Percentiles rank a stretch among this genome's conserved stretches.
Conservation (phyloP, 129 eudicot species). For the Flaveria bidentis region DNA sequence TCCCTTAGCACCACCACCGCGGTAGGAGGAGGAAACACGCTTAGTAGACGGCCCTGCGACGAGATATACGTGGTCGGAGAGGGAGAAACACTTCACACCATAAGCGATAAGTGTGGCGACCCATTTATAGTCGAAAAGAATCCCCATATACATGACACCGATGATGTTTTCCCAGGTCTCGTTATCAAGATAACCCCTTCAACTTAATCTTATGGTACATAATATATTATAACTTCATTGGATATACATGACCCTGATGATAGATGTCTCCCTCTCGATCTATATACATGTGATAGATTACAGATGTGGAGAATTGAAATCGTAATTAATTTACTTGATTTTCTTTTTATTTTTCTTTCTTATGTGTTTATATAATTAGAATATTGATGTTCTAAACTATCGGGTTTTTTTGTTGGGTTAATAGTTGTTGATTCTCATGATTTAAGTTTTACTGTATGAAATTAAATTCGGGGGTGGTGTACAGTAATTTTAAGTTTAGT, state of each 20-base stretch:
- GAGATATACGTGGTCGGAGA: constrained; percentile 52
- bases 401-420: neutral
- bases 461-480: neutral
- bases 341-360: neutral
- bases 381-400: neutral
- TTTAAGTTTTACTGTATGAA: neutral
- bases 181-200: constrained; percentile 56
- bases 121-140: constrained; percentile 63
- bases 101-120: constrained; percentile 65
- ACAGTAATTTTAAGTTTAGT: neutral
- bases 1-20: constrained; percentile 10
- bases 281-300: neutral
- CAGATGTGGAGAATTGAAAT: neutral
- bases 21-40: neutral
- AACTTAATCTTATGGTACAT: neutral
- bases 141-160: constrained; percentile 73
- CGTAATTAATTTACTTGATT: neutral
- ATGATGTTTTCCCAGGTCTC: constrained; percentile 69
- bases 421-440: neutral
- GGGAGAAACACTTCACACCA: constrained; percentile 69
- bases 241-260: too few species aligned
- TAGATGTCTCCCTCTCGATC: neutral
- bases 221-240: too few species aligned
- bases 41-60: constrained; percentile 40
- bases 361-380: neutral